These are phyloP conservation scores for Trichoderma orchidacearum DNA, from an alignment of 495 filamentous ascomycete species.

Conservation along the genomic window DNA sequence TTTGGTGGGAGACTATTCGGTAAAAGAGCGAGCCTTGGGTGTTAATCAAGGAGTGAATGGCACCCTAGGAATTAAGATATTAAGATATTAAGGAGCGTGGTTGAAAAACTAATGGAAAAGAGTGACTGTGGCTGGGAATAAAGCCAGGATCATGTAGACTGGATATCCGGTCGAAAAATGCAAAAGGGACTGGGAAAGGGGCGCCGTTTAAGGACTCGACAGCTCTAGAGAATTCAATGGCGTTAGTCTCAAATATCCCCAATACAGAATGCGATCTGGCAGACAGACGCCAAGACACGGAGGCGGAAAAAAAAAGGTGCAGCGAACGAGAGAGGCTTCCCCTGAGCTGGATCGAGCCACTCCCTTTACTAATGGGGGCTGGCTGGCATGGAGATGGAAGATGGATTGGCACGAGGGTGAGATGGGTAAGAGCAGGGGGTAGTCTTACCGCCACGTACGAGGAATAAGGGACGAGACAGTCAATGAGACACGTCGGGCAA, in stretches of 20 bases:
- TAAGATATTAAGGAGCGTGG: constrained; percentile 41
- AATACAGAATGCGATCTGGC: constrained; percentile 16
- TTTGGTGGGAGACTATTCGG: constrained; percentile 15
- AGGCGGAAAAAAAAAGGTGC: constrained; percentile 12
- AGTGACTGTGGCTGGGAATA: constrained; percentile 34
- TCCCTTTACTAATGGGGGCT: not conserved
- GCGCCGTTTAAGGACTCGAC: constrained; percentile 22
- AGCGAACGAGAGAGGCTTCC: constrained; percentile 1
- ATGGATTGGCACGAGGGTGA: constrained; percentile 1
- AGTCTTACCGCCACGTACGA: constrained; percentile 49
- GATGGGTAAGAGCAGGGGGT: constrained; percentile 8
- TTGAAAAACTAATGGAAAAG: constrained; percentile 29
- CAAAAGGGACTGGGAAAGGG: constrained; percentile 16
- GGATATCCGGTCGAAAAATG: constrained; percentile 17
- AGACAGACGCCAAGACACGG: constrained; percentile 13
- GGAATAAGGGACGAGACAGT: constrained; percentile 26
- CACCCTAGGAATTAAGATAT: constrained; percentile 24
- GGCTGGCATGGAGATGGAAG: not conserved
- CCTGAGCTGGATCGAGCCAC: not conserved
- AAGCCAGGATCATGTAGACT: constrained; percentile 14
- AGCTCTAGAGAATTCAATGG: constrained; percentile 14
- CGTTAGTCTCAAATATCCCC: constrained; percentile 13
- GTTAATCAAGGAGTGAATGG: constrained; percentile 24
- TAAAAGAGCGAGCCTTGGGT: constrained; percentile 27
- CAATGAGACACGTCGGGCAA: constrained; percentile 31